Base-by-base conservation (phyloP, 2,329 filamentous ascomycete species). In the Aspergillus vadensis region DNA sequence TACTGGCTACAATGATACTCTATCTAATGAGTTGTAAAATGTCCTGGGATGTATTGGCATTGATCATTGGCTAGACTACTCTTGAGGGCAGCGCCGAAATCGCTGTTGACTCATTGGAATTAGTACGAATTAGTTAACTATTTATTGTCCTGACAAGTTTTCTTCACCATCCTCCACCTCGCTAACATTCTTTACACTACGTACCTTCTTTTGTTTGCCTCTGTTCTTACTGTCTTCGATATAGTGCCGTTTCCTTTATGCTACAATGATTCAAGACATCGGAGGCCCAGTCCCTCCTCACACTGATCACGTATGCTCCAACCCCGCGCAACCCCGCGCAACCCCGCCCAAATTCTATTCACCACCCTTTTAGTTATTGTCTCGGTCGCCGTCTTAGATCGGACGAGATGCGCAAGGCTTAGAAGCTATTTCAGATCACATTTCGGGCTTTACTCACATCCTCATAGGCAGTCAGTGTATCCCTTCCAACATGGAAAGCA, bases 401-500 rank as follows among this genome's bases (percentile, higher is more conserved):
- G 12, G 19, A 19, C 17, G 10, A 23, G 23, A 17, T 19, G n/a
- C 41, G 12, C 23, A 49, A 49, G 47, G 47, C 47, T 49, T 49
- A 25, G 15, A 27, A 17, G 27, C 12, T 23, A 54, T 17, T 53
- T 10, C 12, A 41, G 38, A 9, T 5, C 17, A 36, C 50, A 25
- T 44, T 19, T 21, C n/a, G 17, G 17, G 21, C 39, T 63, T 67
- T 47, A 61, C 48, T 57, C 19, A 56, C 47, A 25, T 41, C 48
- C 27, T n/a, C 56, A 19, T 57, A 97, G 93, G 95, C 94, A 65
- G 91, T 98, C 66, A 98, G 94, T 76, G 94, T 98, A 44, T 98
- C 95, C 15, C 81, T 99, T 25, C 95, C 95, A 41, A 96, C 92
- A 78, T 99, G 95, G 95, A 84, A 83, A 66, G 83, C 92, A 66